phyloP scores from a whole-genome alignment of 306 rosid genomes.

The Alnus glutinosa region DNA sequence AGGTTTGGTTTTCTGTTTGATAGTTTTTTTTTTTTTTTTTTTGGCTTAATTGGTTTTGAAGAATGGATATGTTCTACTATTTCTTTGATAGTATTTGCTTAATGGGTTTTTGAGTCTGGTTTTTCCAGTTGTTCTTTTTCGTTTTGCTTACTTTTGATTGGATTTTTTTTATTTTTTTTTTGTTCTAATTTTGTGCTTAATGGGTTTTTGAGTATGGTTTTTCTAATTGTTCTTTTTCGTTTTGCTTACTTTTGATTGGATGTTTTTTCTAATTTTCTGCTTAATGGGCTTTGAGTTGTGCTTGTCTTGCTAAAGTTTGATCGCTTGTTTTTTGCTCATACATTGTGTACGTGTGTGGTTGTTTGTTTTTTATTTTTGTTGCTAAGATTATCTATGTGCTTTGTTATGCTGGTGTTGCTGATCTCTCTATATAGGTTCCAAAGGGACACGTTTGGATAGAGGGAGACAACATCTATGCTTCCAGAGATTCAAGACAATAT shows the following conservation, averaged over 20 bases:
- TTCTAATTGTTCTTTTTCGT: too few species aligned
- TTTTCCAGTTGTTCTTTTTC: background rate
- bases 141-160: background rate
- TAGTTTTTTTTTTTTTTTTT: slow-evolving; percentile 8
- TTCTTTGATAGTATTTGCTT: background rate
- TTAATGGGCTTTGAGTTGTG: background rate
- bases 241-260: background rate
- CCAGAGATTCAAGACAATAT: slow-evolving; percentile 64
- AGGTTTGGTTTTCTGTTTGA: background rate
- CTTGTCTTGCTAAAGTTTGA: background rate
- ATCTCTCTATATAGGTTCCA: slow-evolving; percentile 52
- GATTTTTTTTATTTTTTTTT: background rate
- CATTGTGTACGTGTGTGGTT: background rate
- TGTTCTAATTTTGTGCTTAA: background rate
- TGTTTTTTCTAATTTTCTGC: background rate
- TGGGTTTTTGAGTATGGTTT: background rate
- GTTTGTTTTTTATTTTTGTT: slow-evolving; percentile 14
- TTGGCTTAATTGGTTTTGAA: background rate
- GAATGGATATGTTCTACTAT: background rate
- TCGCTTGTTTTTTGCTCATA: background rate
- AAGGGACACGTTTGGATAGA: slow-evolving; percentile 76
- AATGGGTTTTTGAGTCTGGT: slow-evolving; percentile 9
- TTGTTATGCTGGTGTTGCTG: slow-evolving; percentile 4
- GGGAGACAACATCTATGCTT: slow-evolving; percentile 60
- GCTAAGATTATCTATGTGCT: slow-evolving; percentile 2